Conservation (phyloP, 495 filamentous ascomycete genomes). For the Penicillium diatomitis region DNA sequence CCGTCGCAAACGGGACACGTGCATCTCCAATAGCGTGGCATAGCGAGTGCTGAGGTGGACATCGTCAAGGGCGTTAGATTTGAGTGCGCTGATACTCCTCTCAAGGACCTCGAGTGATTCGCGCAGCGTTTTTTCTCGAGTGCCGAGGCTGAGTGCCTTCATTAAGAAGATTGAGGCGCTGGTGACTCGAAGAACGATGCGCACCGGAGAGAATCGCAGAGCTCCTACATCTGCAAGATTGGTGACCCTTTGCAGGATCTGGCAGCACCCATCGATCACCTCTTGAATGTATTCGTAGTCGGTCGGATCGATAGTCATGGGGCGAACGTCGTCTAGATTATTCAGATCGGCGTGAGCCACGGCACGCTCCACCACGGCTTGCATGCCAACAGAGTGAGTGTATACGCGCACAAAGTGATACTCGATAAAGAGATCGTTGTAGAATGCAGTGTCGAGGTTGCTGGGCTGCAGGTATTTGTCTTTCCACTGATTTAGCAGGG, state of each 20-base stretch:
- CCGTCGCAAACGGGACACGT: conserved; percentile 35
- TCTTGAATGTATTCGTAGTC: conserved; percentile 50
- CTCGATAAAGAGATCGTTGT: conserved; percentile 41
- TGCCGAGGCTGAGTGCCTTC: conserved; percentile 44
- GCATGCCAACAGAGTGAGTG: conserved; percentile 47
- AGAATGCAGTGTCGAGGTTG: conserved; percentile 31
- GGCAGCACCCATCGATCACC: conserved; percentile 44
- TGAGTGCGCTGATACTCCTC: conserved; percentile 36
- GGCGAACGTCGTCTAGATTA: conserved; percentile 28
- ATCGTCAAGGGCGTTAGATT: conserved; percentile 43
- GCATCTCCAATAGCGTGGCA: conserved; percentile 41
- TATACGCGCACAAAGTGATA: conserved; percentile 48
- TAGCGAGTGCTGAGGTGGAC: conserved; percentile 45
- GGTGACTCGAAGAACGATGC: conserved; percentile 43
- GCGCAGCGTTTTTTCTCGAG: conserved; percentile 37
- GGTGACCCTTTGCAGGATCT: conserved; percentile 39
- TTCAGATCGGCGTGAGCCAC: conserved; percentile 33
- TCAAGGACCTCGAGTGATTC: conserved; percentile 42
- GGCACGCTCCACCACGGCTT: conserved; percentile 41
- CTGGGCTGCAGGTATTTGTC: conserved; percentile 37
- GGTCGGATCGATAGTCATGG: conserved; percentile 41
- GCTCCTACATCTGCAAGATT: conserved; percentile 34
- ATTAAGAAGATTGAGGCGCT: conserved; percentile 45
- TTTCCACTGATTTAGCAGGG: conserved; percentile 42
- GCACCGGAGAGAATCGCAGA: conserved; percentile 41